These are phyloP conservation scores for Saprolegnia diclina DNA, from an alignment of 352 stramenopile species.

Conservation along the genomic window DNA sequence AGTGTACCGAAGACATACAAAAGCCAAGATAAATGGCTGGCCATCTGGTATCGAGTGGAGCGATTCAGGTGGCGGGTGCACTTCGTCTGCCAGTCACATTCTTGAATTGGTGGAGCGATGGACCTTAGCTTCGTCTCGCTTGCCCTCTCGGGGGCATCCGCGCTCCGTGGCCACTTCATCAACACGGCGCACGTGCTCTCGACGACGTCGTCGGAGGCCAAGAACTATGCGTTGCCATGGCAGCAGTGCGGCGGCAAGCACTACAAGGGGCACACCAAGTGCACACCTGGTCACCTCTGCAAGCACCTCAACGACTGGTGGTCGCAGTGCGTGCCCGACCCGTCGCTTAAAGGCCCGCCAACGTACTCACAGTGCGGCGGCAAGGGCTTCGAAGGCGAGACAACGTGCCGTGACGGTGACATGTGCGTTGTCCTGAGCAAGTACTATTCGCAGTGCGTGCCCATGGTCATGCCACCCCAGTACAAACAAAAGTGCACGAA, in stretches of 20 bases:
- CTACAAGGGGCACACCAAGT: constrained; percentile 17
- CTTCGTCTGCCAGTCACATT: neutral
- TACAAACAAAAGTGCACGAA: constrained; percentile 30
- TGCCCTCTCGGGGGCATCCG: constrained; percentile 4
- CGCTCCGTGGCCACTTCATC: neutral
- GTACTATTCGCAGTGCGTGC: constrained; percentile 16
- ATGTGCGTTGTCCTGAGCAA: constrained; percentile 9
- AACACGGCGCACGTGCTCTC: neutral
- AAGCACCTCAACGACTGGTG: constrained; percentile 10
- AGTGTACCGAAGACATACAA: neutral
- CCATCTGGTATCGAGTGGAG: neutral
- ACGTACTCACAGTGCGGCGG: constrained; percentile 19
- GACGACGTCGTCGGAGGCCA: neutral
- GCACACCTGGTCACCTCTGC: constrained; percentile 1
- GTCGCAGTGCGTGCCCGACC: constrained; percentile 2
- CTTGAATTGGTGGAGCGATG: constrained; percentile 7
- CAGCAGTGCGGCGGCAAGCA: constrained; percentile 20
- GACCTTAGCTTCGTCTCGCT: constrained; percentile 11
- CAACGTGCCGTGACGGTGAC: constrained; percentile 10
- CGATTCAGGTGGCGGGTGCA: neutral
- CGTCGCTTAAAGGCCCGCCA: neutral
- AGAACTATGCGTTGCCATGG: constrained; percentile 10
- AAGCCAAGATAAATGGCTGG: neutral
- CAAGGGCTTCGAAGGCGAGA: neutral
- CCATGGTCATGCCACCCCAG: constrained; percentile 7